Base-by-base conservation (phyloP, 2,329 filamentous ascomycete genomes). In the Graphilbum sp. region DNA sequence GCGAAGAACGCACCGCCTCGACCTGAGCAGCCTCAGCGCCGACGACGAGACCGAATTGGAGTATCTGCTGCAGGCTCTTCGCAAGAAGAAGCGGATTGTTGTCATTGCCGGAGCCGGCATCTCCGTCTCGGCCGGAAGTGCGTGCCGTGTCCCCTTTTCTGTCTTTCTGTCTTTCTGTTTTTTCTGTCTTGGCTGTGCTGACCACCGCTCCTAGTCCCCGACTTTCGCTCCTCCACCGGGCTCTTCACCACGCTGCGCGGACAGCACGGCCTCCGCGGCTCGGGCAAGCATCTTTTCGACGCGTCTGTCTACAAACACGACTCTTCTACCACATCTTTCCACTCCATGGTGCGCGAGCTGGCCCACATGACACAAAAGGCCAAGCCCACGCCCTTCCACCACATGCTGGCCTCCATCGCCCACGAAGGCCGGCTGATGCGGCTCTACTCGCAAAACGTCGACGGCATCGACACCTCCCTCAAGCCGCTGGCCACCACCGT, bases 231-330 rank as follows among this genome's bases (percentile, higher is more conserved):
- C 5, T 78, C 83, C 11, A 79, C 77, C 42, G 90, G 90, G 36
- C 71, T 98, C 3, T 98, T 98, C 60, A 81, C 77, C 42, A 82
- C 80, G 16, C 67, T 94, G 20, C 80, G 83, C 46, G 79, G 74
- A 44, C 79, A 94, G 53, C 84, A 95, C 59, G 92, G 90, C 48
- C 67, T 95, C 44, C 94, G 93, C 55, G 75, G 81, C 18, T 95
- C 90, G 0, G 90, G 90, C 37, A 95, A 96, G 58, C 79, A 94
- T 47, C 70, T 98, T 1, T 98, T 98, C 53, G 90, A 98, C 60
- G 90, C 90, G 37, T 93, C 88, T 8, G 90, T 98, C 38, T 98
- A 98, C 64, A 87, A 85, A 57, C 83, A 94, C 62, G 79, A 92
- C 54, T 69, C 72, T 18, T 83, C 87, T 12, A 96, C 88, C 1